Conservation (phyloP, 352 stramenopile species). For the Pythium scleroteichum region DNA sequence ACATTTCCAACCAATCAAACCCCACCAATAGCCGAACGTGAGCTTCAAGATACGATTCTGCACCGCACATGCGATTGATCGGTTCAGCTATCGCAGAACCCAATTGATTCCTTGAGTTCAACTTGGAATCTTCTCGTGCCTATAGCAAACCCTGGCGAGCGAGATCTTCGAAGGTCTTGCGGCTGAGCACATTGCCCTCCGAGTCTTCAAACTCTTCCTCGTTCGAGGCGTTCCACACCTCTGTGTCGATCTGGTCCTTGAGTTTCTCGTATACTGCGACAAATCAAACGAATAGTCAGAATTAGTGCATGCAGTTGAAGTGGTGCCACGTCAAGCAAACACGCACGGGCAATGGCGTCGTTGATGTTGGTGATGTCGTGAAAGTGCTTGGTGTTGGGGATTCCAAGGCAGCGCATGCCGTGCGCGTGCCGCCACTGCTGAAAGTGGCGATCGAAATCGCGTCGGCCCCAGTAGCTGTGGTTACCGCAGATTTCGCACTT, state of each 20-base stretch:
- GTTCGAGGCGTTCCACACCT: slow-evolving; percentile 92
- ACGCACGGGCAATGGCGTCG: slow-evolving; percentile 89
- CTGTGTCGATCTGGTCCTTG: slow-evolving; percentile 91
- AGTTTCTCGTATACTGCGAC: slow-evolving; percentile 96
- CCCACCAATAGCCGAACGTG: slow-evolving; percentile 5
- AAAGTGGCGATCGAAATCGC: slow-evolving; percentile 98
- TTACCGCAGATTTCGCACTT: slow-evolving; percentile 99
- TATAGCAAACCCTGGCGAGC: slow-evolving; percentile 96
- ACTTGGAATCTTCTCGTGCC: neutral
- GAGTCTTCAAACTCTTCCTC: slow-evolving; percentile 99
- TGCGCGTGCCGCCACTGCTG: slow-evolving; percentile 97
- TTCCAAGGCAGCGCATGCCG: slow-evolving; percentile 98
- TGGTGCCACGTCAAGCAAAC: too few species aligned
- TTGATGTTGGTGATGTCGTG: slow-evolving; percentile 99
- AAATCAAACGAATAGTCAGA: neutral
- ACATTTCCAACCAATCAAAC: slow-evolving; percentile 19
- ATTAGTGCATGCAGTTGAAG: neutral
- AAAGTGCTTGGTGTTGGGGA: slow-evolving; percentile 99
- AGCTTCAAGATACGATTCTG: neutral
- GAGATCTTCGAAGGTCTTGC: slow-evolving; percentile 98
- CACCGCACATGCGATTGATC: slow-evolving; percentile 6
- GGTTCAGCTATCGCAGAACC: neutral
- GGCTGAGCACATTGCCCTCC: slow-evolving; percentile 98
- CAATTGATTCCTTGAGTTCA: neutral
- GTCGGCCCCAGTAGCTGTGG: slow-evolving; percentile 96